These are phyloP conservation scores for Dipodascus albidus DNA, from an alignment of 805 yeast species.

Conservation along the genomic window DNA sequence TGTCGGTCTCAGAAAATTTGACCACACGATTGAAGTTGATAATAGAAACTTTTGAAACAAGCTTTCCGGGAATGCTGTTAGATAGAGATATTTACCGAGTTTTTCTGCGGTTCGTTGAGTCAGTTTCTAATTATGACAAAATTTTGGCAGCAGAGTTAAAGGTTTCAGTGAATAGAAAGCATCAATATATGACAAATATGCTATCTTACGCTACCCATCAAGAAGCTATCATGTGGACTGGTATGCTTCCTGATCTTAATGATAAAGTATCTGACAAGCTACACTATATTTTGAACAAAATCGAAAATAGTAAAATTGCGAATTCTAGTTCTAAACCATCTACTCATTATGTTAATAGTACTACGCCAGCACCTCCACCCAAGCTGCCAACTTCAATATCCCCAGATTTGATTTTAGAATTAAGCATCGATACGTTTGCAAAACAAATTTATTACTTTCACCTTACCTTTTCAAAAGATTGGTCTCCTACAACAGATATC, in stretches of 20 bases:
- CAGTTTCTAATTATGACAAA: slow-evolving; percentile 37
- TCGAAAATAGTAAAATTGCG: slow-evolving; percentile 8
- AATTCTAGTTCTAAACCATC: slow-evolving; percentile 3
- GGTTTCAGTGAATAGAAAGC: slow-evolving; percentile 38
- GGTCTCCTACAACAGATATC: slow-evolving; percentile 77
- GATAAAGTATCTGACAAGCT: slow-evolving; percentile 14
- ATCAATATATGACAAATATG: slow-evolving; percentile 32
- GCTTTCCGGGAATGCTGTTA: slow-evolving; percentile 59
- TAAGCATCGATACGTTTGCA: slow-evolving; percentile 45
- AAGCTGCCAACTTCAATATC: neutral
- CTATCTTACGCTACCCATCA: slow-evolving; percentile 19
- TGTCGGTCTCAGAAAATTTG: neutral
- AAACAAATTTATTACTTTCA: slow-evolving; percentile 56
- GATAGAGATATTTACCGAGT: slow-evolving; percentile 49
- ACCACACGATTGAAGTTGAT: slow-evolving; percentile 42
- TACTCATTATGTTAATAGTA: slow-evolving; percentile 10
- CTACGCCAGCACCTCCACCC: slow-evolving; percentile 3
- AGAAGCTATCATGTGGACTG: slow-evolving; percentile 15
- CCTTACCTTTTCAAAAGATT: slow-evolving; percentile 45
- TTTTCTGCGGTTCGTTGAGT: slow-evolving; percentile 41
- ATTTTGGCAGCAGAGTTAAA: slow-evolving; percentile 45
- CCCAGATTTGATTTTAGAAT: slow-evolving; percentile 40
- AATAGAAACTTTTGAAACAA: slow-evolving; percentile 42
- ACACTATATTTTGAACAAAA: slow-evolving; percentile 12
- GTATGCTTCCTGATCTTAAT: slow-evolving; percentile 12